Conservation (phyloP, 257 asterid genomes). For the Solanum pennellii region DNA sequence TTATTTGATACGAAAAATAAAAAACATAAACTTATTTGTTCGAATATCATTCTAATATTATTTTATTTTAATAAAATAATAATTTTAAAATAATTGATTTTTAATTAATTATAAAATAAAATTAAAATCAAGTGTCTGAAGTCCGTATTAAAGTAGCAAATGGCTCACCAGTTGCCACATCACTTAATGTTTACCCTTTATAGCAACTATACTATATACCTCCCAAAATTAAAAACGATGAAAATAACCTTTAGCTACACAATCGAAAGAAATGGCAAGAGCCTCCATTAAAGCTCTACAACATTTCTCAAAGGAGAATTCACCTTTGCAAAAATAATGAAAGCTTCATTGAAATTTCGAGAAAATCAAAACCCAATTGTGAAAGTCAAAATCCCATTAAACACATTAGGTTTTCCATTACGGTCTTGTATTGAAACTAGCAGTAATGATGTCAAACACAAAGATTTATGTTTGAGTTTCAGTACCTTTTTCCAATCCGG, state of each 20-base stretch:
- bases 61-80: too few relatives aligned
- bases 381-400: not conserved
- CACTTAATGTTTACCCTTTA: not conserved
- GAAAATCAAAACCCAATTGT: slow-evolving; percentile 2
- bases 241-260: slow-evolving; percentile 1
- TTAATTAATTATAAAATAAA: too few relatives aligned
- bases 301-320: not conserved
- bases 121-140: too few relatives aligned
- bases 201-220: not conserved
- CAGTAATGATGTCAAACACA: not conserved
- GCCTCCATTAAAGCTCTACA: not conserved
- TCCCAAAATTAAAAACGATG: not conserved
- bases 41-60: too few relatives aligned
- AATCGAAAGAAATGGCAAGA: not conserved
- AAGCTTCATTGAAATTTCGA: not conserved
- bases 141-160: not conserved
- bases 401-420: not conserved
- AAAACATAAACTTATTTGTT: too few relatives aligned
- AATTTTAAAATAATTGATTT: too few relatives aligned
- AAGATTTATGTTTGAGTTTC: not conserved
- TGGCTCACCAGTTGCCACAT: not conserved
- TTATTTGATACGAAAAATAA: not conserved
- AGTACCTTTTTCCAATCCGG: not conserved
- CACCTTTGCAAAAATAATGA: not conserved
- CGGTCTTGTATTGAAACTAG: not conserved